Evolutionary conservation across 2,329 filamentous ascomycete species (phyloP).

Genomic region (Bipolaris sorokiniana): DNA sequence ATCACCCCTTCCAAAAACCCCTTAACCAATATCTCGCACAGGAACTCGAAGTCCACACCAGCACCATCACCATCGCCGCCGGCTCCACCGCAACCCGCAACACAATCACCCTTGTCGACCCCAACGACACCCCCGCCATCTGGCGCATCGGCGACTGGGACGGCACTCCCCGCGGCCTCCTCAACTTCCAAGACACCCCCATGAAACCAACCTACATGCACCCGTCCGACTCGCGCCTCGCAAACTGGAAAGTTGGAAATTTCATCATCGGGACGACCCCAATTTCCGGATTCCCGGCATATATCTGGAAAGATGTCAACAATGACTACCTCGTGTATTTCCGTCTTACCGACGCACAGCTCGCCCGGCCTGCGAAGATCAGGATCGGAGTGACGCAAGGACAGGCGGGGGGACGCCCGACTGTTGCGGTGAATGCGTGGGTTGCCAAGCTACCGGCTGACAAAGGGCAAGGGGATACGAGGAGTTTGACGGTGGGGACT

Average conservation of each 20-base stretch:
- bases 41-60: slow-evolving; percentile 41
- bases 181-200: slow-evolving; percentile 55
- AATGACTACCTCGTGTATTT: slow-evolving; percentile 54
- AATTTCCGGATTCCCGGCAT: slow-evolving; percentile 45
- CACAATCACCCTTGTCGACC: slow-evolving; percentile 57
- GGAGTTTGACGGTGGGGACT: slow-evolving; percentile 30
- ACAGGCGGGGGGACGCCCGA: slow-evolving; percentile 24
- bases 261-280: slow-evolving; percentile 28
- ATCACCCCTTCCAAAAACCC: neutral
- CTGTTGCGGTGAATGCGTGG: slow-evolving; percentile 27
- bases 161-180: slow-evolving; percentile 63
- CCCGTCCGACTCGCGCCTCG: slow-evolving; percentile 44
- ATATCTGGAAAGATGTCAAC: slow-evolving; percentile 54
- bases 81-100: slow-evolving; percentile 55
- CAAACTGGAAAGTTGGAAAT: slow-evolving; percentile 31
- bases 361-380: slow-evolving; percentile 31
- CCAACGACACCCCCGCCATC: slow-evolving; percentile 56
- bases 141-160: slow-evolving; percentile 70
- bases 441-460: slow-evolving; percentile 18
- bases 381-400: slow-evolving; percentile 32
- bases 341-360: slow-evolving; percentile 29
- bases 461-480: slow-evolving; percentile 29
- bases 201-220: slow-evolving; percentile 55
- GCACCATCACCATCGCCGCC: slow-evolving; percentile 52
- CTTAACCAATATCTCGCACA: neutral